Base-by-base conservation (phyloP, 2,329 filamentous ascomycete genomes). In the Aspergillus tamarii region DNA sequence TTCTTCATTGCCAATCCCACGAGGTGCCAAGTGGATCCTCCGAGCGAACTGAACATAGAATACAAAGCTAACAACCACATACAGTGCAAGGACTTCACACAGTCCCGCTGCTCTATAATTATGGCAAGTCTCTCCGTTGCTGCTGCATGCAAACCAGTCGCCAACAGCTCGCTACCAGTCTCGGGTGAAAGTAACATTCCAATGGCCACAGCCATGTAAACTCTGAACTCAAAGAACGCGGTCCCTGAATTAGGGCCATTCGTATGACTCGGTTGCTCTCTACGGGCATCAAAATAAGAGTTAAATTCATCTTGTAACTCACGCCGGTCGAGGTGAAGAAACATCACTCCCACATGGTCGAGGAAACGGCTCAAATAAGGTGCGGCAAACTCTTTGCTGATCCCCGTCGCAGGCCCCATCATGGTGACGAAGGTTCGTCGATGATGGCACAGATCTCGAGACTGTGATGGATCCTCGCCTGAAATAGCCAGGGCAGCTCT, bases 1-100 rank as follows among this genome's bases (percentile, higher is more conserved):
- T 70, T 72, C 30, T 72, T 69, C 67, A 74, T 69, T n/a, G 73
- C 73, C n/a, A 75, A 56, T 14, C 73, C 73, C 19, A 74, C 46
- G 23, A 75, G 57, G 55, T 75, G 74, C 74, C 73, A 76, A 2
- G 72, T 67, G 8, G 74, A 75, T 3, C 74, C 73, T 26, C 73
- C 73, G 4, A 57, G 54, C 2, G 70, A 59, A 45, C 61, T 69
- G 14, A 70, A 59, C 46, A 69, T 65, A 6, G 73, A 72, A 41
- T 41, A 41, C 39, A 41, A 41, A 41, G 16, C 39, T 7, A 41
- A 41, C 4, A 9, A n/a, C 39, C 39, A 41, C 39, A 41, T 7
- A n/a, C 39, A 41, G 3, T 41, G 16, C 9, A 41, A 19, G 7
- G 19, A 10, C 39, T n/a, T 19, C 8, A 41, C 39, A n/a, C 39